Base-by-base conservation (phyloP, 495 filamentous ascomycete species). In the Annulohypoxylon nitens region DNA sequence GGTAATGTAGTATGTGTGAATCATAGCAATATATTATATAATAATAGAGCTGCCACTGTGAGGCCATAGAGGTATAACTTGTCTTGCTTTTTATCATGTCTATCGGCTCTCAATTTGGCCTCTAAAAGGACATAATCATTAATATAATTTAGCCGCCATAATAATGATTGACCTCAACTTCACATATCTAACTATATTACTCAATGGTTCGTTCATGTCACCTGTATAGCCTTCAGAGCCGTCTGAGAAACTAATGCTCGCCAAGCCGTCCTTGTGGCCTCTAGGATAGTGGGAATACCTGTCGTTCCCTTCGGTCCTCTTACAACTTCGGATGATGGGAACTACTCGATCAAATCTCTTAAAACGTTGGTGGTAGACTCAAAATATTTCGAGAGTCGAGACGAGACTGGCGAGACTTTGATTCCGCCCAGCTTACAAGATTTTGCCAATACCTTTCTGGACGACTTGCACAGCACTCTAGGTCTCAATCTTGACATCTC, bases 401-500 rank as follows among this genome's bases (percentile, higher is more conserved):
- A 87, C 57, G 73, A 76, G 8, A 26, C 74, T 18, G 84, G 85
- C 34, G 74, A 84, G 66, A 87, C 85, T 11, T 74, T 83, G n/a
- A 86, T 86, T 10, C 84, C 85, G 4, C 84, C 84, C 18, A 84
- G 78, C 18, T 72, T 86, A 10, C 68, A 70, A 12, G 74, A 81
- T 1, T 86, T 87, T 61, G 84, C 83, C 2, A 55, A 74, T 8
- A 83, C 81, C 3, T 86, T 87, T 34, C 76, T 76, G 14, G 75
- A 68, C 1, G 83, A 87, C 61, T 71, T 87, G 1, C 68, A 72
- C 14, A 74, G 69, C 25, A 70, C 71, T 10, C 45, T 82, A 30
- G 76, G 65, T 2, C 25, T 81, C 9, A 71, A 81, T 39, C 16
- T 82, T 58, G 57, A 60, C n/a, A 55, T 81, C 25, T 60, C 67